phyloP scores from a whole-genome alignment of 169 alveolate species.

The Plasmodium yoelii region DNA sequence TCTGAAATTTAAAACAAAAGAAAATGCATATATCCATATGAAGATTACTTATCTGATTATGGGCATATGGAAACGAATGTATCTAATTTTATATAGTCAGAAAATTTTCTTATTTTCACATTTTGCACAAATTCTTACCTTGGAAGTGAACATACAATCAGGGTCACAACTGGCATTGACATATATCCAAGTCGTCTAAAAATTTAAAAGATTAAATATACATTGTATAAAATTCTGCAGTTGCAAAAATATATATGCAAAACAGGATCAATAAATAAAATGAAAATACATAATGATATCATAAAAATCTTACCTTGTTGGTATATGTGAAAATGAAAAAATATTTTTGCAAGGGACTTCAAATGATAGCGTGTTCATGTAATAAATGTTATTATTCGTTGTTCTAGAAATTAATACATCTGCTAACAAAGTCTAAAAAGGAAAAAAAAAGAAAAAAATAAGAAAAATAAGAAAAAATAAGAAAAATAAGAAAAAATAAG shows the following conservation, averaged over 20 bases:
- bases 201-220: background rate
- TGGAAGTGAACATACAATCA: slow-evolving; percentile 84
- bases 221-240: no score
- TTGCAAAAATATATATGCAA: no score
- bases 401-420: slow-evolving; percentile 82
- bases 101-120: background rate
- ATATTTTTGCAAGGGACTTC: slow-evolving; percentile 82
- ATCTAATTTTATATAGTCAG: no score
- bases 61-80: no score
- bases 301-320: slow-evolving; percentile 66
- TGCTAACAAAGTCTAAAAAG: slow-evolving; percentile 77
- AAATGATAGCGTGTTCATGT: slow-evolving; percentile 74
- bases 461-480: no score
- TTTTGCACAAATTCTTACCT: slow-evolving; percentile 39
- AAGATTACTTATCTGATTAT: no score
- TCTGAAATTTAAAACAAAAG: slow-evolving; percentile 23
- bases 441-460: no score
- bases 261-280: no score
- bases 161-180: slow-evolving; percentile 84
- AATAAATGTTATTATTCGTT: slow-evolving; percentile 42
- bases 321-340: slow-evolving; percentile 83
- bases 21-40: no score
- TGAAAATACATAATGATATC: background rate
- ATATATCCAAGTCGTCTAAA: slow-evolving; percentile 84
- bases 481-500: no score